phyloP scores from a whole-genome alignment of 2,329 filamentous ascomycete genomes.

The Rachicladosporium sp. region DNA sequence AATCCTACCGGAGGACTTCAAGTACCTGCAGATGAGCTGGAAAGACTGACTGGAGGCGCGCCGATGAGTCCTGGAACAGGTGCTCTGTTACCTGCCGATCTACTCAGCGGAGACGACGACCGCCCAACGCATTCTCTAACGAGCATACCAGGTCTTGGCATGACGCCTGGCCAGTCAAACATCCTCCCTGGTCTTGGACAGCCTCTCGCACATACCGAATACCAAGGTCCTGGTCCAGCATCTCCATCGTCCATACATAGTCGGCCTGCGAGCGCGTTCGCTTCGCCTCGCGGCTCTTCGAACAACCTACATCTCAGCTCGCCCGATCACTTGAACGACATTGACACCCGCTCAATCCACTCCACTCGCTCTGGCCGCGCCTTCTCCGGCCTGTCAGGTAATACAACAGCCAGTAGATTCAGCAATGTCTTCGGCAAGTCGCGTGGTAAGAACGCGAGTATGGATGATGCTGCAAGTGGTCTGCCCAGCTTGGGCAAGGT shows the following conservation, averaged over 20 bases:
- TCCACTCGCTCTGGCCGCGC: constrained; percentile 40
- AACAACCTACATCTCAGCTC: constrained; percentile 29
- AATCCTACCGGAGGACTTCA: constrained; percentile 29
- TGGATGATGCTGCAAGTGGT: constrained; percentile 53
- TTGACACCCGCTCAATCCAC: constrained; percentile 33
- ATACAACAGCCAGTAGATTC: constrained; percentile 40
- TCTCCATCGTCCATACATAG: constrained; percentile 32
- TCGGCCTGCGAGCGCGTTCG: constrained; percentile 33
- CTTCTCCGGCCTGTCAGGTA: constrained; percentile 8
- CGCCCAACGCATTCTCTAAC: constrained; percentile 5
- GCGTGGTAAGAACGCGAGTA: constrained; percentile 47
- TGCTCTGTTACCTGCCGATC: constrained; percentile 57
- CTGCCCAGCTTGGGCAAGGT: constrained; percentile 43
- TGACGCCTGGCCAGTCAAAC: constrained; percentile 29
- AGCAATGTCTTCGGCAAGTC: constrained; percentile 42
- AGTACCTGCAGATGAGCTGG: constrained; percentile 51
- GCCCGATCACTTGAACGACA: constrained; percentile 30
- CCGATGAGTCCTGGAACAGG: constrained; percentile 68
- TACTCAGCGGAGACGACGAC: constrained; percentile 28
- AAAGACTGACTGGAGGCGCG: constrained; percentile 49
- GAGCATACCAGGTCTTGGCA: constrained; percentile 22
- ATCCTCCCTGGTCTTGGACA: constrained; percentile 18
- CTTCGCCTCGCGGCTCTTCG: constrained; percentile 35
- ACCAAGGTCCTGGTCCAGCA: constrained; percentile 24
- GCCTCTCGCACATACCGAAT: constrained; percentile 7